Evolutionary conservation across 768 basidiomycete genomes (phyloP), one percentile per base, ranked within the genome.

Genomic region (Kwoniella shandongensis): DNA sequence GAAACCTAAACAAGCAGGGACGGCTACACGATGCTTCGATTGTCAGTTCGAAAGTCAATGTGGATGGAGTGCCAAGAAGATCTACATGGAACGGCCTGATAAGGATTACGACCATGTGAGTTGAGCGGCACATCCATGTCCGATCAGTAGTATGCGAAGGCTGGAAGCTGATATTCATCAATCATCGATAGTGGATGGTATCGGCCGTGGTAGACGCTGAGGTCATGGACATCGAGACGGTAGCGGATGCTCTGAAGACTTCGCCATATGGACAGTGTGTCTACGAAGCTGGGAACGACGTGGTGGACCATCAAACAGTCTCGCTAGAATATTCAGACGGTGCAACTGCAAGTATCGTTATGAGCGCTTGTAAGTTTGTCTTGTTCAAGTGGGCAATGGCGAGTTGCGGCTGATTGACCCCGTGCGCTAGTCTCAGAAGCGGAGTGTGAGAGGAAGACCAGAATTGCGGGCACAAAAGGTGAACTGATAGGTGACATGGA

Each of bases 401-500:
- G 32, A 32, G 32, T 13, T 13, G 32, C 13, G 6, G 13, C 32
- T 32, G 32, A 32, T 13, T 32, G 32, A 6, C 6, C 44, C 15
- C 26, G 22, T 17, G 30, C 17, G 32, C 15, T 10, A 49, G 47
- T 84, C 69, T 88, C 88, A 0, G 81, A 75, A 32, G 17, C 78
- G 83, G 38, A 90, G 44, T 90, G 89, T 74, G 81, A 87, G 35
- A 85, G 90, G 17, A 85, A 88, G 70, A 85, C 87, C 7, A 83
- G 88, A 12, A 78, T 91, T 70, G 88, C 91, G 73, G 91, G 91
- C 67, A 84, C 86, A 2, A 81, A 88, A 54, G 90, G 90, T 3
- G 90, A 91, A 76, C 85, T 92, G 51, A 80, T 91, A 18, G 90
- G 90, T 26, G 83, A 92, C 73, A 89, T 89, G 88, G 76, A 54